These are phyloP conservation scores for Rickenella mellea DNA, from an alignment of 768 basidiomycete species.

Conservation along the genomic window DNA sequence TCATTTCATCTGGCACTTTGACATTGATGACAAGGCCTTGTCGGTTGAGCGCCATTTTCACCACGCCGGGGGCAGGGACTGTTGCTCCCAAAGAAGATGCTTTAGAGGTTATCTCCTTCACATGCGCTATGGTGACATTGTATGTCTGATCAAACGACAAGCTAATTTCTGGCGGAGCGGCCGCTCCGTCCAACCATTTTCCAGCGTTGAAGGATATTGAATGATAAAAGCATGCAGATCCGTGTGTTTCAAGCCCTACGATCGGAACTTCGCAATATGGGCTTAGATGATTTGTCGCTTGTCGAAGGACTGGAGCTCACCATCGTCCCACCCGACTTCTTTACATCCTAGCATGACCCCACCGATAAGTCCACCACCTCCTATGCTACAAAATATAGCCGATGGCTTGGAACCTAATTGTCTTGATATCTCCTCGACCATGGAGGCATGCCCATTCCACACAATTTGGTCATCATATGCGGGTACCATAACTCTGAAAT, in stretches of 20 bases:
- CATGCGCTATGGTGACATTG: constrained; percentile 46
- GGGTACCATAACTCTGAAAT: constrained; percentile 51
- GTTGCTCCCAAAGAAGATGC: constrained; percentile 71
- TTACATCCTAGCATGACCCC: constrained; percentile 65
- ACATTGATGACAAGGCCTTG: constrained; percentile 47
- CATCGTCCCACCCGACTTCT: constrained; percentile 56
- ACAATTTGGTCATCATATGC: constrained; percentile 61
- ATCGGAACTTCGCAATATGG: constrained; percentile 41
- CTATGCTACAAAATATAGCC: constrained; percentile 71
- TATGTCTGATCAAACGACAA: constrained; percentile 29
- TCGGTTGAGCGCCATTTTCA: constrained; percentile 57
- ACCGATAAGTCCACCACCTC: constrained; percentile 63
- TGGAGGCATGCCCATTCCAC: constrained; percentile 74
- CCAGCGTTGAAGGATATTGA: constrained; percentile 50
- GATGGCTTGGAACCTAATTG: constrained; percentile 51
- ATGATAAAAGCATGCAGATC: constrained; percentile 67
- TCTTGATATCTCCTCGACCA: constrained; percentile 51
- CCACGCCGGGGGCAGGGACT: constrained; percentile 47
- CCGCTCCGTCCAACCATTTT: constrained; percentile 21
- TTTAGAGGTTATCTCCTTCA: constrained; percentile 46
- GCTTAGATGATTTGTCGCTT: constrained; percentile 1
- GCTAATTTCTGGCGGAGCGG: constrained; percentile 30
- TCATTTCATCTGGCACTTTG: constrained; percentile 57
- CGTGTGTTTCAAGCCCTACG: constrained; percentile 59
- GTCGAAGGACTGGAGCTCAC: constrained; percentile 25